Evolutionary conservation across 164 flowering plant species (phyloP).

Genomic region (Vitis amurensis): DNA sequence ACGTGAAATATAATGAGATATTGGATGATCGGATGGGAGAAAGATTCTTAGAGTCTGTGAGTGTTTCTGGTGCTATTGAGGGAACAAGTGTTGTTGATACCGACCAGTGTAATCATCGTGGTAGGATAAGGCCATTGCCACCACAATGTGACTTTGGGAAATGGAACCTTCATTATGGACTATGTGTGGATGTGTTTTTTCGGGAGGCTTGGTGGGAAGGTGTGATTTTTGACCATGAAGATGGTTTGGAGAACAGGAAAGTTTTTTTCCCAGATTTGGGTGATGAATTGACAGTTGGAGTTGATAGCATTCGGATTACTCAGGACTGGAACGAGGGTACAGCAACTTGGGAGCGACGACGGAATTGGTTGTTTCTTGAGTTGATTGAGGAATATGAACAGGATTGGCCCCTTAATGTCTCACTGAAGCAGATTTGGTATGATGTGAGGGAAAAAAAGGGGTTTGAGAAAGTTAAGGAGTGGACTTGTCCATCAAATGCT

Average conservation of each 20-base stretch:
- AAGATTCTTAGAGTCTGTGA: conserved; percentile 18
- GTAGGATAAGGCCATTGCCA: conserved; percentile 51
- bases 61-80: conserved; percentile 23
- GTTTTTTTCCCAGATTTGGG: conserved; percentile 90
- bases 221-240: conserved; percentile 66
- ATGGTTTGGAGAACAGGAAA: conserved; percentile 42
- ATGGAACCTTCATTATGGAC: conserved; percentile 49
- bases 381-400: conserved; percentile 39
- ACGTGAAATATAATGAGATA: conserved; percentile 35
- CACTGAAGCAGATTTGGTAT: conserved; percentile 63
- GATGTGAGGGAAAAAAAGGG: conserved; percentile 37
- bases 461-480: conserved; percentile 33
- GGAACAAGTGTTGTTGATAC: conserved; percentile 4
- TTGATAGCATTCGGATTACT: conserved; percentile 46
- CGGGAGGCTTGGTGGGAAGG: conserved; percentile 97
- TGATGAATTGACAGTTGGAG: conserved; percentile 44
- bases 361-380: conserved; percentile 59
- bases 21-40: conserved; percentile 17
- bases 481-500: conserved; percentile 32
- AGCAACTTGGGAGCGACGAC: conserved; percentile 47
- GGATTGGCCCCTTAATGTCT: conserved; percentile 34
- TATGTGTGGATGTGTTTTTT: conserved; percentile 67
- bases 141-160: conserved; percentile 18
- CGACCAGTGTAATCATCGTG: conserved; percentile 11
- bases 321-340: conserved; percentile 58